A percentile compares a stretch with the other conserved stretches of the same genome.
Evolutionary conservation across 2,329 filamentous ascomycete species (phyloP).

Genomic region (Clarireedia monteithiana): DNA sequence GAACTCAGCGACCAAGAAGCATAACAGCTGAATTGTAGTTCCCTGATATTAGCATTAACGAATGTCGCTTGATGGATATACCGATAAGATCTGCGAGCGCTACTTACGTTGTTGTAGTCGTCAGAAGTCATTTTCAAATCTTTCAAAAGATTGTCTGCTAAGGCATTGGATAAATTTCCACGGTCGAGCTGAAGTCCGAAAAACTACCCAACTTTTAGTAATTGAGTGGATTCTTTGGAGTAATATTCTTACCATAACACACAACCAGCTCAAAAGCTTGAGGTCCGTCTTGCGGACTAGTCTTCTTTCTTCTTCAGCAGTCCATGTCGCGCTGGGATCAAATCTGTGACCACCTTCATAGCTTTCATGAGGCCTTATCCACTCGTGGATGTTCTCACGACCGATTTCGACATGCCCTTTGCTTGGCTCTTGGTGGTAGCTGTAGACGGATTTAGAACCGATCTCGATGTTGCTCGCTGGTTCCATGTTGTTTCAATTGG

Average conservation of each 20-base stretch:
- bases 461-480: too few relatives aligned
- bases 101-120: slow-evolving; percentile 18
- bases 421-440: too few relatives aligned
- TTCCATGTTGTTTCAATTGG: too few relatives aligned
- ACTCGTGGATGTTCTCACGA: too few relatives aligned
- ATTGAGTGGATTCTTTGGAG: background rate
- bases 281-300: slow-evolving; percentile 42
- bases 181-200: slow-evolving; percentile 54
- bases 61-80: background rate
- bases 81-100: too few relatives aligned
- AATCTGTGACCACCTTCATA: slow-evolving; percentile 24
- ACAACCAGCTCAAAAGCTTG: slow-evolving; percentile 2
- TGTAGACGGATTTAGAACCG: too few relatives aligned
- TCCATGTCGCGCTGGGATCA: slow-evolving; percentile 46
- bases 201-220: slow-evolving; percentile 32
- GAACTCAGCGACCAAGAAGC: slow-evolving; percentile 39
- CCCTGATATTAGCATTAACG: slow-evolving; percentile 39
- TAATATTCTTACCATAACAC: background rate
- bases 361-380: background rate
- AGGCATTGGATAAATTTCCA: slow-evolving; percentile 48
- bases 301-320: slow-evolving; percentile 45
- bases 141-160: slow-evolving; percentile 37
- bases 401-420: too few relatives aligned
- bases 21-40: slow-evolving; percentile 32
- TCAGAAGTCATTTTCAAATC: slow-evolving; percentile 7